phyloP scores from a whole-genome alignment of 257 asterid genomes.

The Thymus quinquecostatus region DNA sequence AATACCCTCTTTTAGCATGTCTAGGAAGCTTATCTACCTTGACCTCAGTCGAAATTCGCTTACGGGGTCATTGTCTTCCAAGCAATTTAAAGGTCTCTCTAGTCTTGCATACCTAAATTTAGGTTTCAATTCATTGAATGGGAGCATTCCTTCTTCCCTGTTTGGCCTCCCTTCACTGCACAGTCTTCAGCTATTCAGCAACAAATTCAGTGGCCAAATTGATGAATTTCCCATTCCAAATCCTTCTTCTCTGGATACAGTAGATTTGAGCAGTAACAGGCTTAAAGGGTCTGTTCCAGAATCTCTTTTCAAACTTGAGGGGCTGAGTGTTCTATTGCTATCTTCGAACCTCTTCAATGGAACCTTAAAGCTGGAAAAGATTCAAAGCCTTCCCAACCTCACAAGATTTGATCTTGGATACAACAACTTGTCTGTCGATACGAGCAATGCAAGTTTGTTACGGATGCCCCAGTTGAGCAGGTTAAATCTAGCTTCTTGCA shows the following conservation, averaged over 20 bases:
- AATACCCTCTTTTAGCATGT: no score
- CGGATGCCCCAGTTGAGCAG: slow-evolving; percentile 31
- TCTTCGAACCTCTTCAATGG: no score
- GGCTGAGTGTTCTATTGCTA: background rate
- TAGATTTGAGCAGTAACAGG: slow-evolving; percentile 48
- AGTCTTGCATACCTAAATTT: slow-evolving; percentile 37
- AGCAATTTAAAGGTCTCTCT: slow-evolving; percentile 45
- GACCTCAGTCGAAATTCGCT: no score
- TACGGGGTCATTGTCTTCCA: slow-evolving; percentile 41
- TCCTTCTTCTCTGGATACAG: slow-evolving; percentile 33
- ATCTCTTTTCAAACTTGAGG: slow-evolving; percentile 35
- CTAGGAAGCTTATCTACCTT: no score
- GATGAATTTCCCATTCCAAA: slow-evolving; percentile 27
- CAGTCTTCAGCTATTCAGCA: slow-evolving; percentile 40
- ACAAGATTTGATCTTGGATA: slow-evolving; percentile 52
- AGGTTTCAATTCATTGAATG: slow-evolving; percentile 40
- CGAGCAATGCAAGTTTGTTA: slow-evolving; percentile 22
- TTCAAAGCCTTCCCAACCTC: slow-evolving; percentile 40
- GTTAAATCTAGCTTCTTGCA: slow-evolving; percentile 57
- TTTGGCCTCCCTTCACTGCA: slow-evolving; percentile 47
- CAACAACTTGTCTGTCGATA: slow-evolving; percentile 55
- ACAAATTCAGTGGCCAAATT: slow-evolving; percentile 14
- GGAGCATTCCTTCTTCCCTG: slow-evolving; percentile 47
- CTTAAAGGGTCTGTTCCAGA: slow-evolving; percentile 43
- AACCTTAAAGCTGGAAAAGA: slow-evolving; percentile 29